These are phyloP conservation scores for Trichoderma polysporum DNA, from an alignment of 2,329 filamentous ascomycete species.

Conservation along the genomic window DNA sequence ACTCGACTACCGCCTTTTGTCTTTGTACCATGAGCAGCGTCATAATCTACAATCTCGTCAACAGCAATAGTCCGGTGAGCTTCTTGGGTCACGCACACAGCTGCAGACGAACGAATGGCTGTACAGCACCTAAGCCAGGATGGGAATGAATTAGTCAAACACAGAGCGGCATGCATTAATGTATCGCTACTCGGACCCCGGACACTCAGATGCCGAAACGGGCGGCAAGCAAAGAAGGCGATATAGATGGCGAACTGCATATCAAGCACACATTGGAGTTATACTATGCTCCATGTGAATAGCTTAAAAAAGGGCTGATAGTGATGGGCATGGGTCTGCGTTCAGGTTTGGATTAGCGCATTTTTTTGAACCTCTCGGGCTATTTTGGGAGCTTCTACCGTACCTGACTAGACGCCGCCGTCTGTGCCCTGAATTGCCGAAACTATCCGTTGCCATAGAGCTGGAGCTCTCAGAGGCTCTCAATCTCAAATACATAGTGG, in stretches of 20 bases:
- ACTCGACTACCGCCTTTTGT: not conserved
- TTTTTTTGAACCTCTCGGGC: not conserved
- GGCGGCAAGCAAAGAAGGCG: not conserved
- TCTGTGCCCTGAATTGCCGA: not conserved
- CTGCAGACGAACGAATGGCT: not conserved
- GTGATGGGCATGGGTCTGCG: not conserved
- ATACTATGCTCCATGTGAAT: not conserved
- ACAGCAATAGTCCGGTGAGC: not conserved
- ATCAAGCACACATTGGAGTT: not conserved
- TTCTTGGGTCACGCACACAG: not conserved
- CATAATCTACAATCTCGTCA: not conserved
- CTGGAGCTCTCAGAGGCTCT: not conserved
- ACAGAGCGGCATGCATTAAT: not conserved
- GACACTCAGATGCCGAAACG: not conserved
- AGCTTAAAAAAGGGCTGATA: conserved; percentile 3
- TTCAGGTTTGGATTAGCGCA: conserved; percentile 2
- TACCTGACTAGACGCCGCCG: conserved; percentile 1
- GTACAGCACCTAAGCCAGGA: not conserved
- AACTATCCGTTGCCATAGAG: not conserved
- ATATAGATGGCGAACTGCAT: not conserved
- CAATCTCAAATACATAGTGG: not conserved
- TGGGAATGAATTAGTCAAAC: not conserved
- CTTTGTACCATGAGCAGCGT: not conserved
- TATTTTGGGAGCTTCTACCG: not conserved
- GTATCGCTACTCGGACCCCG: not conserved